Evolutionary conservation across 345 rosid genomes (phyloP), one percentile per base, ranked within the genome.

Genomic region (Salix udensis): DNA sequence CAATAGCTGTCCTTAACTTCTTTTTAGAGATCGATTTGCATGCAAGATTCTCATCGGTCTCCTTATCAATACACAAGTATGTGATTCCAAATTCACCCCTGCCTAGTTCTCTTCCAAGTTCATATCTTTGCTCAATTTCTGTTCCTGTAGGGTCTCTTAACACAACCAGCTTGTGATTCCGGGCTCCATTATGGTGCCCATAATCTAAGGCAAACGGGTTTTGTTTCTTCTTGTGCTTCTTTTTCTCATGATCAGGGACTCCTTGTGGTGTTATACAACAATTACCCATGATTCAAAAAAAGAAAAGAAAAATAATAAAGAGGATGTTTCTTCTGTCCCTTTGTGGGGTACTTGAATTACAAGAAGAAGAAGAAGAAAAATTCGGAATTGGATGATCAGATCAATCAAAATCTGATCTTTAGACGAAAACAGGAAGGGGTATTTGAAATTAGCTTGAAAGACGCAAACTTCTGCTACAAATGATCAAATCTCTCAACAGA

Each of bases 11-110:
- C 71, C 73, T 74, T 24, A 82, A 70, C 79, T 82, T 82, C 73
- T 67, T 81, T 71, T 81, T 81, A 5, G 84, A 81, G 50, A 81
- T 81, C 3, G 81, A 81, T 65, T 81, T 77, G 66, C 84, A 82
- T 14, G 84, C 84, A 44, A 65, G 71, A 9, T 60, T 70, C 11
- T 82, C 74, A 6, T 76, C 73, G n/a, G 67, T 82, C 65, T 82
- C 79, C 70, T 67, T 82, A 64, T 78, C 81, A 6, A 74, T 82
- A 70, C 84, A 82, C 75, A 82, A 67, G 62, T 82, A 70, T n/a
- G 84, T 82, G 66, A 82, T 44, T 11, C 84, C 84, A 82, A 82
- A 82, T 66, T 82, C 84, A 65, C 84, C 84, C 46, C 84, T 82
- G n/a, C 84, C 84, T 46, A 82, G 71, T 40, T 82, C 84, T 71